Base-by-base conservation (phyloP, 306 rosid genomes). In the Lupinus albus region DNA sequence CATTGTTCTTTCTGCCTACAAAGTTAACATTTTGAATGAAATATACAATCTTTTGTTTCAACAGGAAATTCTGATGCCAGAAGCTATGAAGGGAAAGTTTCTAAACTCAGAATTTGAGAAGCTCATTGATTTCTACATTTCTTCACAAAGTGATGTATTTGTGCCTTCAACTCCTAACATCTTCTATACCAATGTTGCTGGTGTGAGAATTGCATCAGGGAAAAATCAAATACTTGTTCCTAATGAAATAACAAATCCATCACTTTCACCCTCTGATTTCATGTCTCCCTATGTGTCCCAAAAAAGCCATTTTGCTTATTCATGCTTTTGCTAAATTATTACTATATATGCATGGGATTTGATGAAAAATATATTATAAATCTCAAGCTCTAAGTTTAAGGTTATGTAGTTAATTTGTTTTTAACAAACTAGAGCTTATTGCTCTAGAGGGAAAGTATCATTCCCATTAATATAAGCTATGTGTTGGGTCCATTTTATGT, bases 151-250 rank as follows among this genome's bases (percentile, higher is more conserved):
- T 67, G 86, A 74, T 6, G 61, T 78, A 2, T 82, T 78, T 35
- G 78, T 78, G 35, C 35, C 35, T 42, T 66, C 86, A 47, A 42
- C 80, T 33, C 42, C 18, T 17, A 58, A 69, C 17, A 21, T 67
- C 36, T 78, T 78, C 76, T 82, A 82, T 35, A 17, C 67, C 36
- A 70, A 50, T 49, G 78, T 82, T 68, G 81, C 70, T 52, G 83
- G 76, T n/a, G 21, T 70, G 76, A 82, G 83, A 61, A 82, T 82
- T 66, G 81, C 76, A 9, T 74, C 72, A 13, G 81, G 83, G n/a
- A 82, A 53, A 67, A 70, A 50, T 14, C 80, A 78, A 58, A 67
- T 74, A 48, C 44, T 82, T 39, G 70, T 66, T 68, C 83, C 83
- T 12, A n/a, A 58, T 67, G 65, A 62, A 44, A 67, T 56, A 33